Evolutionary conservation across 1,284 basidiomycete genomes (phyloP), one percentile per base, ranked within the genome.

Genomic region (Microbotryomycetes sp.): DNA sequence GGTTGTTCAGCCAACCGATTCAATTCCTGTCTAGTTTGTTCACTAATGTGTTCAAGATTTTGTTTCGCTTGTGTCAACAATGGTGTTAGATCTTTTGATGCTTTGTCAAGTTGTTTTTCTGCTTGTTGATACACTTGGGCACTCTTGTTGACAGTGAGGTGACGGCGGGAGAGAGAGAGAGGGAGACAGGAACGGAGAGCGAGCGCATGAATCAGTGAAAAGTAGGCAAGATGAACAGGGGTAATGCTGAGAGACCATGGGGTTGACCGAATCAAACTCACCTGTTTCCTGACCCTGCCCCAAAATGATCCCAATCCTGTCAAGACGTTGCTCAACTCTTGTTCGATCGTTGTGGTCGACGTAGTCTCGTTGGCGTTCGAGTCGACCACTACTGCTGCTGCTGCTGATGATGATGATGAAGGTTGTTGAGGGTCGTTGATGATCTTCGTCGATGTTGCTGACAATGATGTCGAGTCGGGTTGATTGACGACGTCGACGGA

Each of bases 201-300:
- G 23, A 31, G 9, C 30, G 6, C 26, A 16, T 26, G 12, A n/a
- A 28, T 5, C 16, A 22, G 16, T 29, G 19, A 15, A 16, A 3
- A 32, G 28, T 26, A 31, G 28, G 28, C 29, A 28, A 14, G 15
- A 16, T 16, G 42, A 9, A 30, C 19, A 42, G 46, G n/a, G 12
- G 2, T 1, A 45, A n/a, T 6, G 46, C 29, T 25, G 32, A 2
- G 6, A 6, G 15, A 22, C 48, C 3, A 22, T 7, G 9, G 47
- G n/a, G 12, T 49, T 7, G 2, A 46, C 12, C 19, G 22, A 19
- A 4, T n/a, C 22, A 29, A 16, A 42, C 69, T 59, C 48, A 68
- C 71, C 66, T 72, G 71, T 61, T 68, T 67, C 49, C 64, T 53
- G 16, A 72, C 69, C 16, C 58, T 60, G 23, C 71, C 70, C 71